phyloP scores from a whole-genome alignment of 2,329 filamentous ascomycete genomes.

The Chalaropsis thielavioides region DNA sequence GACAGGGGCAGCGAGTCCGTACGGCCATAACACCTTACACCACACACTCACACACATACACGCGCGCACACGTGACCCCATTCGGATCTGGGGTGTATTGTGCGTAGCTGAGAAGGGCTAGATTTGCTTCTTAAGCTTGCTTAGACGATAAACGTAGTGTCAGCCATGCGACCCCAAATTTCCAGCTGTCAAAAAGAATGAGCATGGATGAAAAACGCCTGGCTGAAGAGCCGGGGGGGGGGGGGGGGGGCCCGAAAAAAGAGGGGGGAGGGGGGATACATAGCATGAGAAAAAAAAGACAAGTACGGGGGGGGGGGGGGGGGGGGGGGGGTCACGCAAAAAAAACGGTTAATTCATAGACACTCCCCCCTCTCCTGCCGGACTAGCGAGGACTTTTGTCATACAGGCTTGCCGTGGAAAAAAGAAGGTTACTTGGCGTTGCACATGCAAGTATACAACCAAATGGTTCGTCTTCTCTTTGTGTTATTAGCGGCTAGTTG shows the following conservation, averaged over 20 bases:
- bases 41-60: too few relatives aligned
- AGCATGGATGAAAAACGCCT: background rate
- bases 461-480: background rate
- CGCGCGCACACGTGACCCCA: background rate
- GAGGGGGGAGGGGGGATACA: too few relatives aligned
- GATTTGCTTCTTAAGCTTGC: background rate
- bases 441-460: background rate
- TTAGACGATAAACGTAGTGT: background rate
- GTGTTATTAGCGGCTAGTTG: background rate
- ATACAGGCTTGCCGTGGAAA: background rate
- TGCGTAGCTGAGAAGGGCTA: background rate
- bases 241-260: background rate
- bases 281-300: too few relatives aligned
- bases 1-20: background rate
- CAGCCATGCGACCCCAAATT: background rate
- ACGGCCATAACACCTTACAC: background rate
- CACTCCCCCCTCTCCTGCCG: background rate
- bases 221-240: background rate
- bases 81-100: background rate
- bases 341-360: too few relatives aligned
- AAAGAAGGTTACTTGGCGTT: background rate
- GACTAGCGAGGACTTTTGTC: background rate
- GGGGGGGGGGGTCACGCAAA: too few relatives aligned
- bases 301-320: too few relatives aligned
- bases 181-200: background rate